A percentile compares a stretch with the other conserved stretches of the same genome.
These are phyloP conservation scores for Amylocystis lapponica DNA, from an alignment of 768 basidiomycete genomes.

Conservation along the genomic window DNA sequence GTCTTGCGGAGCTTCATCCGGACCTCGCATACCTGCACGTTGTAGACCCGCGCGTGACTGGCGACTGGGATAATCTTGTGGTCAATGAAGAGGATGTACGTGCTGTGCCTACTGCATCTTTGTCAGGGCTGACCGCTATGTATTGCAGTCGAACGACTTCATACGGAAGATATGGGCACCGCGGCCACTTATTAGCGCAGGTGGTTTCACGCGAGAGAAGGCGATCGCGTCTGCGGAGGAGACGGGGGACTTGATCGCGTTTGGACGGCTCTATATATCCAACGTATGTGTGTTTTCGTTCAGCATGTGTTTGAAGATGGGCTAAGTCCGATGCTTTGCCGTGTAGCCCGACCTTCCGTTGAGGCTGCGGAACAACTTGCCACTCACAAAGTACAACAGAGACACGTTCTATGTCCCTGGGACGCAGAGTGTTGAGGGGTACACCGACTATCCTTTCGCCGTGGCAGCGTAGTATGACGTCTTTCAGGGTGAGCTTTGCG, in stretches of 20 bases:
- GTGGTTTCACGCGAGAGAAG: constrained; percentile 10
- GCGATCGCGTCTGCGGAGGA: constrained; percentile 11
- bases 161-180: constrained; percentile 10
- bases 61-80: constrained; percentile 1
- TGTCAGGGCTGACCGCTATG: constrained; percentile 15
- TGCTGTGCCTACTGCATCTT: background rate
- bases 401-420: constrained; percentile 25
- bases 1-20: constrained; percentile 33
- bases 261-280: constrained; percentile 17
- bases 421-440: constrained; percentile 23
- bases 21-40: constrained; percentile 34
- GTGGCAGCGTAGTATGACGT: background rate
- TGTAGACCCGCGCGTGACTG: constrained; percentile 19
- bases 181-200: constrained; percentile 13
- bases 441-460: constrained; percentile 19
- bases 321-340: background rate
- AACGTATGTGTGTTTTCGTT: constrained; percentile 15
- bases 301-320: too few species aligned
- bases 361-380: background rate
- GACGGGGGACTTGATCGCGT: constrained; percentile 14
- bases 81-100: background rate
- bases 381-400: background rate
- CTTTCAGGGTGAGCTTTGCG: too few species aligned
- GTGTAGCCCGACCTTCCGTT: constrained; percentile 22
- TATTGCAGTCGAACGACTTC: background rate